phyloP scores from a whole-genome alignment of 1,284 basidiomycete genomes.

The Peniophora sp. region DNA sequence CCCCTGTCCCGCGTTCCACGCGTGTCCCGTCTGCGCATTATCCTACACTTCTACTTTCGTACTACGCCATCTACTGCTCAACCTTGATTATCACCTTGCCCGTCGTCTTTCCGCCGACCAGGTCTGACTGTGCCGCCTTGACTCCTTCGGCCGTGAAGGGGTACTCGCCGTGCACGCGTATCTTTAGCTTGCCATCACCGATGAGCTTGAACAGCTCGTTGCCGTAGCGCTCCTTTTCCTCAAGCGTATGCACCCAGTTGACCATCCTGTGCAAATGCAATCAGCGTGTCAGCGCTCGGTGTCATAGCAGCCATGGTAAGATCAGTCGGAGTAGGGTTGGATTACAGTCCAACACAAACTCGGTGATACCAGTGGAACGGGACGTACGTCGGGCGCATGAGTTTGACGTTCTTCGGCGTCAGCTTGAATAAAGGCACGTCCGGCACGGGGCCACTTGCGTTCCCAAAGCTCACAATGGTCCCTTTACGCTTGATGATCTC shows the following conservation, averaged over 20 bases:
- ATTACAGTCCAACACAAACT: not conserved
- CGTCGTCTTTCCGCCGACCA: conserved; percentile 69
- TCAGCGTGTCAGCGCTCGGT: conserved; percentile 1
- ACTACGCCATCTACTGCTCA: conserved; percentile 10
- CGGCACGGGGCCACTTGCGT: conserved; percentile 77
- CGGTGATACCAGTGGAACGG: not conserved
- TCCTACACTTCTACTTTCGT: too few relatives aligned
- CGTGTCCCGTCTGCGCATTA: too few relatives aligned
- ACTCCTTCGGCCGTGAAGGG: conserved; percentile 79
- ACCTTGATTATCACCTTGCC: conserved; percentile 79
- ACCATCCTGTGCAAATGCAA: conserved; percentile 34
- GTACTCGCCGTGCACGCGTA: conserved; percentile 74
- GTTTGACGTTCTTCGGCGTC: conserved; percentile 75
- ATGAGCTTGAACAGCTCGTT: conserved; percentile 63
- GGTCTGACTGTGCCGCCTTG: conserved; percentile 71
- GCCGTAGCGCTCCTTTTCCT: conserved; percentile 65
- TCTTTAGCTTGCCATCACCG: conserved; percentile 53
- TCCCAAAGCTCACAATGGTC: conserved; percentile 85
- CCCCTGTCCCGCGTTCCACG: too few relatives aligned
- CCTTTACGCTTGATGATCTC: conserved; percentile 75
- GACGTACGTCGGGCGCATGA: conserved; percentile 67
- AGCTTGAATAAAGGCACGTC: conserved; percentile 74
- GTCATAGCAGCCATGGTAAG: not conserved
- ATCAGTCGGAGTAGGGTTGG: not conserved
- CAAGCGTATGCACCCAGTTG: conserved; percentile 67